These are phyloP conservation scores for Lasiosphaeris hirsuta DNA, from an alignment of 495 filamentous ascomycete species.

Conservation along the genomic window DNA sequence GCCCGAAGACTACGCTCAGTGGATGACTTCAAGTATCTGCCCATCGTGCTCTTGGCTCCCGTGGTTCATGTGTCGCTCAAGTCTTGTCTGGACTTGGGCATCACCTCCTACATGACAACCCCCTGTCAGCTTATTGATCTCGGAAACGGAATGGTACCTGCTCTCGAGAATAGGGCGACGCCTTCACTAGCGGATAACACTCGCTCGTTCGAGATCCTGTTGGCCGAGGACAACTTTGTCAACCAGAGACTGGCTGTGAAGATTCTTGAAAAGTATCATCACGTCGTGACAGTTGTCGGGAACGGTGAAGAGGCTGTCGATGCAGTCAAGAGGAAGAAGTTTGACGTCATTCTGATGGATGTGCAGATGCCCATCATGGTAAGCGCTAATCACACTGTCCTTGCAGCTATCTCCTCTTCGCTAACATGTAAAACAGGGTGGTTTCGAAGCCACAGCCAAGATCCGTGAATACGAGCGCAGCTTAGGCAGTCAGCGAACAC, in stretches of 20 bases:
- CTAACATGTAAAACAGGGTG: conserved; percentile 58
- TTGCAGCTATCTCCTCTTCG: conserved; percentile 4
- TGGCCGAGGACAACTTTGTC: conserved; percentile 97
- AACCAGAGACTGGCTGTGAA: conserved; percentile 96
- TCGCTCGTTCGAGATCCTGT: conserved; percentile 90
- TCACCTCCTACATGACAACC: conserved; percentile 98
- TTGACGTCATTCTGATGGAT: conserved; percentile 97
- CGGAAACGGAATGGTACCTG: conserved; percentile 97
- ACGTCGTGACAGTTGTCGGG: conserved; percentile 91
- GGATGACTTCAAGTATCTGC: conserved; percentile 97
- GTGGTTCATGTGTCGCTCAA: conserved; percentile 90
- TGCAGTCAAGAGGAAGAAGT: conserved; percentile 81
- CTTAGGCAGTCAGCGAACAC: conserved; percentile 72
- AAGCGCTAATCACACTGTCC: conserved; percentile 29
- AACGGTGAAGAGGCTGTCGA: conserved; percentile 93
- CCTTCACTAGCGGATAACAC: conserved; percentile 91
- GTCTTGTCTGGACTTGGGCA: conserved; percentile 90
- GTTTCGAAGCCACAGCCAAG: conserved; percentile 95
- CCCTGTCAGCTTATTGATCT: conserved; percentile 93
- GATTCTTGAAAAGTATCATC: conserved; percentile 97
- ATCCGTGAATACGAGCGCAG: conserved; percentile 92
- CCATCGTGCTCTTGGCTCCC: conserved; percentile 89
- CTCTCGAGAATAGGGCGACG: conserved; percentile 88
- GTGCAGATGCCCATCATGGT: conserved; percentile 99
- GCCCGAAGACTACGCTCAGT: conserved; percentile 78